Base-by-base conservation (phyloP, 176 grass and related monocot species). In the Aechmea fasciata region DNA sequence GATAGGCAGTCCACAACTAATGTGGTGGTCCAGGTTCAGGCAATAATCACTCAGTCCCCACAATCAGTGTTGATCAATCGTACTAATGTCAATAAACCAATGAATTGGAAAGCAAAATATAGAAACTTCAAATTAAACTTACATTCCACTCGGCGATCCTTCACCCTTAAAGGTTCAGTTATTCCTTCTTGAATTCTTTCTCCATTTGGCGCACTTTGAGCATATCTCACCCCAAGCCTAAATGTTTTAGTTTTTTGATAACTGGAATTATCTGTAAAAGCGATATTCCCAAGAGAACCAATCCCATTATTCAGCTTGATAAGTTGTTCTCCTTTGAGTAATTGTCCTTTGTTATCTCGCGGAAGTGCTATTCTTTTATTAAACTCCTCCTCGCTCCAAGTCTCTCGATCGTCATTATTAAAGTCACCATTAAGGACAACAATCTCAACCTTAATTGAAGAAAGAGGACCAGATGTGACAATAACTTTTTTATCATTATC, bases 231-330 rank as follows among this genome's bases (percentile, higher is more conserved):
- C 3, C 85, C 85, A 61, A 88, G 78, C 65, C 78, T 88, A 73
- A 84, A 88, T 69, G 49, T 88, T 77, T 81, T 84, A 7, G 81
- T 88, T 57, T 70, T 80, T 4, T 73, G 84, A 65, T 77, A 88
- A 73, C 85, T 85, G 9, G 82, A 88, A 69, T 88, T 88, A 49
- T 88, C 85, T 29, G 81, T 84, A 69, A 88, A 88, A 26, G 51
- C 54, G 41, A 82, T 82, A 74, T 73, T 78, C n/a, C 63, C 78
- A 73, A 88, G 73, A 13, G 51, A 9, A 51, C 73, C 64, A 47
- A 84, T 77, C 13, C 85, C 85, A 48, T 26, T 61, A 63, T 48
- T 81, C 68, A 88, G 75, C 50, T 88, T 84, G 50, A 88, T 70
- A 1, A 10, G 63, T 29, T 80, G 77, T 47, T 78, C 70, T 11